Evolutionary conservation across 2,329 filamentous ascomycete species (phyloP), one percentile per base, ranked within the genome.

Genomic region (Aspergillus glaucus): DNA sequence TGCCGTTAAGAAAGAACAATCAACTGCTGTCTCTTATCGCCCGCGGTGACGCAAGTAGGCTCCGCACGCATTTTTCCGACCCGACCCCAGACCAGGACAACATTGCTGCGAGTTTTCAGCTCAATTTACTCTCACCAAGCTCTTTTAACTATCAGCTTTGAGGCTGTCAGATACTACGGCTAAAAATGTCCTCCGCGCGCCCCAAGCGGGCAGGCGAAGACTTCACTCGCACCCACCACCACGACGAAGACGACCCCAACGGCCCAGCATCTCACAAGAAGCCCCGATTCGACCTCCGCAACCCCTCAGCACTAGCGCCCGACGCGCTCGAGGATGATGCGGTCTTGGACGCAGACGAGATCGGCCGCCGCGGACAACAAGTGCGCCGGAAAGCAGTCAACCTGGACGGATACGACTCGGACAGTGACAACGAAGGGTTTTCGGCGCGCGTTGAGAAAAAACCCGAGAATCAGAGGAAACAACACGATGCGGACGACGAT

Each of bases 351-450:
- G 89, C 91, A 19, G 93, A 97, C 64, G 91, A 96, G 36, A 96
- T 97, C 55, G 90, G 91, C 14, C 79, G 79, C 46, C 78, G 82
- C 15, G 81, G 81, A 1, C 79, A 81, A 28, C 80, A 83, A 37
- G 88, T 89, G 0, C 95, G 95, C 68, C 88, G 93, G 54, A 92
- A 92, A 57, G 93, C 92, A 0, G 88, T 98, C 48, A 96, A 97
- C 62, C 83, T 98, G 37, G 93, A 97, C 63, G 93, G 93, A 45
- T 98, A 97, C 72, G 92, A 97, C 59, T 93, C 87, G 8, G 93
- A 98, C 69, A 83, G 79, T 49, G 95, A 92, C 46, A 92, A 94
- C 55, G 93, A 97, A 64, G 90, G 87, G 41, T 94, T 95, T 67
- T 81, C 93, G 58, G 80, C 79, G 28, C 81, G 87, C 45, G 86